Evolutionary conservation across 305 asterid species (phyloP).

Genomic region (Euphrasia arctica): DNA sequence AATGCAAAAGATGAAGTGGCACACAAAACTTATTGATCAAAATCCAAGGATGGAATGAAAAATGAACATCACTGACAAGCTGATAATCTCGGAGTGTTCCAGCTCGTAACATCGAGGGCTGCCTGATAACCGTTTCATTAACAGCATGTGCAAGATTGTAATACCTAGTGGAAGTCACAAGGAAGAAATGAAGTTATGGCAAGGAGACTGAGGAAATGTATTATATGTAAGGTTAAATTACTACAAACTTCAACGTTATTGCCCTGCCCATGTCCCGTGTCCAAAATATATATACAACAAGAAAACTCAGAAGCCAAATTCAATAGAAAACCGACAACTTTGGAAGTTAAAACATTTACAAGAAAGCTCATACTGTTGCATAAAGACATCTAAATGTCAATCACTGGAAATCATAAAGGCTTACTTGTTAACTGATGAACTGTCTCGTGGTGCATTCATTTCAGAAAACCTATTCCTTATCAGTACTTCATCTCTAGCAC

Average conservation of each 20-base stretch:
- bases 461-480: conserved; percentile 97
- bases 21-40: conserved; percentile 24
- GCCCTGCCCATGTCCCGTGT: neutral
- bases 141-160: conserved; percentile 99
- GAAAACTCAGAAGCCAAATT: conserved; percentile 14
- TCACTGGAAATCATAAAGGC: conserved; percentile 24
- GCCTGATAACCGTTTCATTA: conserved; percentile 86
- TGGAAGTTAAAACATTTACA: neutral
- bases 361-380: conserved; percentile 3
- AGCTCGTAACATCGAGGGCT: conserved; percentile 96
- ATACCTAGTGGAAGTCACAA: conserved; percentile 50
- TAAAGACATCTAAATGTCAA: conserved; percentile 7
- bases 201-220: neutral
- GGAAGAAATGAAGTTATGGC: neutral
- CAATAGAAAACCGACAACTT: conserved; percentile 17
- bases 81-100: conserved; percentile 98
- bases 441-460: conserved; percentile 95
- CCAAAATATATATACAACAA: conserved; percentile 23
- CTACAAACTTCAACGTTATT: no score
- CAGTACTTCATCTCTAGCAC: conserved; percentile 98
- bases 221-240: no score
- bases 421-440: conserved; percentile 91
- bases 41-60: conserved; percentile 11
- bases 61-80: conserved; percentile 58
- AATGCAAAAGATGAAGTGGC: conserved; percentile 19